Evolutionary conservation across 129 eudicot genomes (phyloP).

Genomic region (Centaurea solstitialis): DNA sequence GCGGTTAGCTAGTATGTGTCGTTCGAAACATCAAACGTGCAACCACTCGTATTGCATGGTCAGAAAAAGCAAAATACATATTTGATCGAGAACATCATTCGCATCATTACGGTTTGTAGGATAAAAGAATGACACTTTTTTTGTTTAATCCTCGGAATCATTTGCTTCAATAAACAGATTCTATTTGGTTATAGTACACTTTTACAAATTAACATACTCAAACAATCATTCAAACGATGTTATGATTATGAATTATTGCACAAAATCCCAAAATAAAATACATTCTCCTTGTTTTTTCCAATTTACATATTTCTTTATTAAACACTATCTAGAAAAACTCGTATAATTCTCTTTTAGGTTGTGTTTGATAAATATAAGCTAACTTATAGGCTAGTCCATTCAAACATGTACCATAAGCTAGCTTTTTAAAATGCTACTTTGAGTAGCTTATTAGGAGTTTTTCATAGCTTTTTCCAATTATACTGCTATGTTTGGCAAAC

Average conservation of each 20-base stretch:
- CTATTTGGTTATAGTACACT: background rate
- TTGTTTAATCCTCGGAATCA: background rate
- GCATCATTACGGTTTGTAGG: background rate
- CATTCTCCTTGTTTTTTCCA: background rate
- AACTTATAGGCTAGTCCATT: too few relatives aligned
- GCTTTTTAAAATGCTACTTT: too few relatives aligned
- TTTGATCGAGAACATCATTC: too few relatives aligned
- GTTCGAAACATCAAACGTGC: background rate
- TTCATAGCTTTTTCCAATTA: too few relatives aligned
- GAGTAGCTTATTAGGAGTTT: too few relatives aligned
- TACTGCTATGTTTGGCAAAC: too few relatives aligned
- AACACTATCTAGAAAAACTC: too few relatives aligned
- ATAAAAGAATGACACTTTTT: slow-evolving; percentile 2
- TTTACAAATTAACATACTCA: too few relatives aligned
- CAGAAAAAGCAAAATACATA: slow-evolving; percentile 14
- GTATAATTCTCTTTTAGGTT: background rate
- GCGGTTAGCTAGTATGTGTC: background rate
- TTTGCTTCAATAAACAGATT: background rate
- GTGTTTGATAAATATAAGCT: too few relatives aligned
- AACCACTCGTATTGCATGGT: slow-evolving; percentile 7
- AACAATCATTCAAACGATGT: background rate
- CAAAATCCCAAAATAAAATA: slow-evolving; percentile 12
- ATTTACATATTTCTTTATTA: too few relatives aligned
- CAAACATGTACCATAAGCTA: too few relatives aligned
- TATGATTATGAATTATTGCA: background rate